A percentile compares a stretch with the other conserved stretches of the same genome.
Evolutionary conservation across 2,329 filamentous ascomycete species (phyloP).

Genomic region (Arachnomyces sp.): DNA sequence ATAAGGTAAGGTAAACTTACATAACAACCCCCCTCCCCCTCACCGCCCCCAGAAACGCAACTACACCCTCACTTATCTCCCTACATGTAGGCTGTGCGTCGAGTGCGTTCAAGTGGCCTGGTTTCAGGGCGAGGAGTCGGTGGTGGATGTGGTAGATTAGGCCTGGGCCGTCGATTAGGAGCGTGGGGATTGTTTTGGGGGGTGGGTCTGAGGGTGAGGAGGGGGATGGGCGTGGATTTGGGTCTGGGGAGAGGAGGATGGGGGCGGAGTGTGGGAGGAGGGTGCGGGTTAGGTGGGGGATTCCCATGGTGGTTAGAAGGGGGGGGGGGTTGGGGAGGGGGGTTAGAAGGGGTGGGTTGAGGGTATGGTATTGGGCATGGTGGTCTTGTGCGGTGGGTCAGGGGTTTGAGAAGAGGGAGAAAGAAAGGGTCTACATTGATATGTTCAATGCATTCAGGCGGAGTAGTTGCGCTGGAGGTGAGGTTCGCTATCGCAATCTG

Average conservation of each 20-base stretch:
- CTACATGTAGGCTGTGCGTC: conserved; percentile 53
- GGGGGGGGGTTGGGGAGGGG: conserved; percentile 1
- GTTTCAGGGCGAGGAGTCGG: conserved; percentile 40
- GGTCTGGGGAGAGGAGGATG: conserved; percentile 26
- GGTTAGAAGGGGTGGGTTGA: conserved; percentile 13
- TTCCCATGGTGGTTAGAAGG: conserved; percentile 43
- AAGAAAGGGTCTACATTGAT: too few relatives aligned
- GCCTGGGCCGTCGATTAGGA: conserved; percentile 68
- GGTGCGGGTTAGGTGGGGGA: conserved; percentile 47
- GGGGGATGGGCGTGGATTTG: too few relatives aligned
- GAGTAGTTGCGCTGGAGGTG: too few relatives aligned
- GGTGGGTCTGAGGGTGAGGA: conserved; percentile 4
- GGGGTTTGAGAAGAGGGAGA: too few relatives aligned
- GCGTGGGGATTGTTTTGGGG: conserved; percentile 17
- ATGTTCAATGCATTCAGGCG: too few relatives aligned
- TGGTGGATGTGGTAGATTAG: conserved; percentile 66
- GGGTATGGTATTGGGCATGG: conserved; percentile 15
- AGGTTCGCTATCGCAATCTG: too few relatives aligned
- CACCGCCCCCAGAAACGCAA: conserved; percentile 57
- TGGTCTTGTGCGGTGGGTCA: too few relatives aligned
- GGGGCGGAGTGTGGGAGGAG: conserved; percentile 46
- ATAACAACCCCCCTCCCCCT: conserved; percentile 49
- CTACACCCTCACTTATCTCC: conserved; percentile 51
- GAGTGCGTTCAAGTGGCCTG: conserved; percentile 37
- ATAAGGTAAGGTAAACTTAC: conserved; percentile 41